Conservation (phyloP, 2,329 filamentous ascomycete genomes). For the Fusarium abutilonis region DNA sequence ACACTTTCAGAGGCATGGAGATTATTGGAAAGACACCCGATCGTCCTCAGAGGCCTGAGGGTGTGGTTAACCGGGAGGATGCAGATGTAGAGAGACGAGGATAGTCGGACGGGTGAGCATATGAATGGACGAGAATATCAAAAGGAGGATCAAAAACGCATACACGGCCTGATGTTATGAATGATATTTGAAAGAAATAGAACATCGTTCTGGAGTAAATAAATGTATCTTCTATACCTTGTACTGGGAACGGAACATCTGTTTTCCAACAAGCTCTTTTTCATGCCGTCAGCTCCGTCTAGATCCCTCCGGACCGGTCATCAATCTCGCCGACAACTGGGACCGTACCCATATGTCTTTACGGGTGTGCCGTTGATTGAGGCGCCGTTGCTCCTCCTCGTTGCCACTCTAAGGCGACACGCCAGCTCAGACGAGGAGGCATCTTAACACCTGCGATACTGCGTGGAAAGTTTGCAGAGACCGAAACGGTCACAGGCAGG, state of each 20-base stretch:
- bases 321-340: too few species aligned
- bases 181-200: not conserved
- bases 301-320: not conserved
- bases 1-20: constrained; percentile 62
- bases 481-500: constrained; percentile 14
- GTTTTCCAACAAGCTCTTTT: too few species aligned
- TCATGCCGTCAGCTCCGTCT: not conserved
- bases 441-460: constrained; percentile 36
- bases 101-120: not conserved
- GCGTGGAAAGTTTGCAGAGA: constrained; percentile 26
- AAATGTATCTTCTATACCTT: too few species aligned
- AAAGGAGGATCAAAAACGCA: not conserved
- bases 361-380: too few species aligned
- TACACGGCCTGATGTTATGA: not conserved
- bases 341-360: too few species aligned
- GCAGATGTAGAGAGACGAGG: constrained; percentile 33
- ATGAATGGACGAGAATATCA: not conserved
- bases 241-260: too few species aligned
- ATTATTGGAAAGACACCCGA: constrained; percentile 58
- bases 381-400: too few species aligned
- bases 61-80: constrained; percentile 37
- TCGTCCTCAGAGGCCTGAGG: constrained; percentile 32
- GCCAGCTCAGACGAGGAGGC: constrained; percentile 24
- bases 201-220: not conserved
- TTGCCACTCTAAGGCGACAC: too few species aligned